phyloP scores from a whole-genome alignment of 1,284 basidiomycete species.

The Calocybe gambosa region DNA sequence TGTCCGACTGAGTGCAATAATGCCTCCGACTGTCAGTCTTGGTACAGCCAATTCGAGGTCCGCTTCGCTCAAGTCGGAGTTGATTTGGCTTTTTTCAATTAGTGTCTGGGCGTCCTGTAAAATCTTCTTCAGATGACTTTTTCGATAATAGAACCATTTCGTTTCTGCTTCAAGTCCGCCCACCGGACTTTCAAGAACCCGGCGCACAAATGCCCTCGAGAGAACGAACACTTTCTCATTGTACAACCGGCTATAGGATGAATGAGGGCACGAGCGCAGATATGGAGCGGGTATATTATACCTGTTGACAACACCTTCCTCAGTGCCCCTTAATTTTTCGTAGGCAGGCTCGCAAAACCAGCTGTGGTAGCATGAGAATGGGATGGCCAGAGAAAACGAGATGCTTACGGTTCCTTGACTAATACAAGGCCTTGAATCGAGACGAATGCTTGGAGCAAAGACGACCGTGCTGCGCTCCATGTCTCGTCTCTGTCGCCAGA shows the following conservation, averaged over 20 bases:
- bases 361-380: constrained; percentile 28
- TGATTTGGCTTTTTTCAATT: constrained; percentile 58
- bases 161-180: constrained; percentile 72
- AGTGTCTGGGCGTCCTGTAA: constrained; percentile 58
- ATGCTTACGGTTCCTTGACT: constrained; percentile 79
- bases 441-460: constrained; percentile 86
- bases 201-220: constrained; percentile 82
- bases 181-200: constrained; percentile 75
- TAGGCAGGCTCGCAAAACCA: constrained; percentile 92
- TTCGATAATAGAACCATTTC: constrained; percentile 65
- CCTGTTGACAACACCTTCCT: constrained; percentile 85
- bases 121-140: constrained; percentile 63
- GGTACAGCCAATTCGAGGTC: constrained; percentile 66
- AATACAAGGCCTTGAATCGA: constrained; percentile 92
- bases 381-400: neutral
- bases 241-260: constrained; percentile 60
- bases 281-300: constrained; percentile 18
- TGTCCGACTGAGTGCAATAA: constrained; percentile 73
- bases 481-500: constrained; percentile 81
- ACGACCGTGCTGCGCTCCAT: constrained; percentile 78
- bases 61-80: constrained; percentile 27
- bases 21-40: constrained; percentile 73
- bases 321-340: constrained; percentile 84
- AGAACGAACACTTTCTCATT: constrained; percentile 91
- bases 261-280: neutral